Conservation (phyloP, 345 rosid genomes). For the Durio zibethinus region DNA sequence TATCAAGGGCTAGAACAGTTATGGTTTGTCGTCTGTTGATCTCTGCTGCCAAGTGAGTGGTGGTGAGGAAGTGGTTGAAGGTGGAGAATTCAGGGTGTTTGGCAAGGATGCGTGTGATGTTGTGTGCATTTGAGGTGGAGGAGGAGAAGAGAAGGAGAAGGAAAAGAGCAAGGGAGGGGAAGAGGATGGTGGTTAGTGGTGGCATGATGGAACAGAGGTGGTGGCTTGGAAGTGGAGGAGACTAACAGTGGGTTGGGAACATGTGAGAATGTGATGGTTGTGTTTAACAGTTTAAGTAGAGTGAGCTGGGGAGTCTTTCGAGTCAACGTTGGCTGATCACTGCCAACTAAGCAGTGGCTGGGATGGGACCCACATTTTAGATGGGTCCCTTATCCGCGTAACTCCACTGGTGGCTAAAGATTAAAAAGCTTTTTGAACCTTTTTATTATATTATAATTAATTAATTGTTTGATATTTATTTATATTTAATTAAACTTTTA, state of each 20-base stretch:
- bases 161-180: slow-evolving; percentile 22
- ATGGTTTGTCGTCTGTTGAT: slow-evolving; percentile 83
- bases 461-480: no score
- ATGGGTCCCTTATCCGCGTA: slow-evolving; percentile 22
- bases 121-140: slow-evolving; percentile 52
- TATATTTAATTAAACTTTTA: no score
- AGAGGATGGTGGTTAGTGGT: slow-evolving; percentile 19
- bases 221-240: neutral
- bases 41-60: slow-evolving; percentile 78
- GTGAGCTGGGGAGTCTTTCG: neutral
- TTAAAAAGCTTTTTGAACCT: no score
- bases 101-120: slow-evolving; percentile 74
- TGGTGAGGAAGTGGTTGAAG: slow-evolving; percentile 88
- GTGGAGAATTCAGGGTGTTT: slow-evolving; percentile 76
- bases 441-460: no score
- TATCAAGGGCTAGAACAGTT: slow-evolving; percentile 83
- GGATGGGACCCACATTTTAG: slow-evolving; percentile 26
- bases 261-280: neutral
- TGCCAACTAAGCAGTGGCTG: slow-evolving; percentile 40
- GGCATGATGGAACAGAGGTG: slow-evolving; percentile 21
- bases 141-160: slow-evolving; percentile 23
- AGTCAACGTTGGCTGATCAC: slow-evolving; percentile 9
- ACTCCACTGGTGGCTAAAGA: no score
- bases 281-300: slow-evolving; percentile 24
- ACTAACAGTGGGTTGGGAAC: neutral